phyloP scores from a whole-genome alignment of 2,329 filamentous ascomycete genomes.

The Metarhizium robertsii region DNA sequence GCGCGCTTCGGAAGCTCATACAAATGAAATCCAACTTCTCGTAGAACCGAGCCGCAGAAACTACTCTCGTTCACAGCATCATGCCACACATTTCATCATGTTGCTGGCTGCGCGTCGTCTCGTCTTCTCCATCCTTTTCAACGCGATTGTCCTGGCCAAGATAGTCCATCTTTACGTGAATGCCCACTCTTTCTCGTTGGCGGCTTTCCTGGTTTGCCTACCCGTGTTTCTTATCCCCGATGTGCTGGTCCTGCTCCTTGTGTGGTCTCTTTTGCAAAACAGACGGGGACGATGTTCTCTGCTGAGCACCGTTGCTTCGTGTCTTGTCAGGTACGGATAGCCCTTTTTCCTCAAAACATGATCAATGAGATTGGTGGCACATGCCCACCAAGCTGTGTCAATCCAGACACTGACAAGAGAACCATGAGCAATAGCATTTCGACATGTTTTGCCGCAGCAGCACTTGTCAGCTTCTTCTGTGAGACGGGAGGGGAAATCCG shows the following conservation, averaged over 20 bases:
- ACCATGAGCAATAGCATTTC: not conserved
- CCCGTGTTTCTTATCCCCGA: not conserved
- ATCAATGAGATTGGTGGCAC: too few species aligned
- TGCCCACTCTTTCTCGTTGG: not conserved
- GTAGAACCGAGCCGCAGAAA: too few species aligned
- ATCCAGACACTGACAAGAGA: not conserved
- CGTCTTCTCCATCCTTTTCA: not conserved
- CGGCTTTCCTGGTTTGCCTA: not conserved
- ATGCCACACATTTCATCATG: not conserved
- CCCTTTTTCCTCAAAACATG: too few species aligned
- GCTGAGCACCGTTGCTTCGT: not conserved
- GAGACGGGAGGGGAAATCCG: not conserved
- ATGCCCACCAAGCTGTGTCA: too few species aligned
- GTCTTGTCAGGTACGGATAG: not conserved
- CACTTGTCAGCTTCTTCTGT: not conserved
- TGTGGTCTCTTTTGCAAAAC: not conserved
- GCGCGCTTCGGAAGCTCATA: too few species aligned
- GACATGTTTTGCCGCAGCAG: not conserved
- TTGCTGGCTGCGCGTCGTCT: not conserved
- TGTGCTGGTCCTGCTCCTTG: not conserved
- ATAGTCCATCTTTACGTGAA: not conserved
- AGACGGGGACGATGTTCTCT: not conserved
- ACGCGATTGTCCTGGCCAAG: not conserved
- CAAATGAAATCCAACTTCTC: too few species aligned
- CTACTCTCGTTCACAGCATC: too few species aligned